Evolutionary conservation across 2,329 filamentous ascomycete genomes (phyloP).

Genomic region (Fusarium torreyae): DNA sequence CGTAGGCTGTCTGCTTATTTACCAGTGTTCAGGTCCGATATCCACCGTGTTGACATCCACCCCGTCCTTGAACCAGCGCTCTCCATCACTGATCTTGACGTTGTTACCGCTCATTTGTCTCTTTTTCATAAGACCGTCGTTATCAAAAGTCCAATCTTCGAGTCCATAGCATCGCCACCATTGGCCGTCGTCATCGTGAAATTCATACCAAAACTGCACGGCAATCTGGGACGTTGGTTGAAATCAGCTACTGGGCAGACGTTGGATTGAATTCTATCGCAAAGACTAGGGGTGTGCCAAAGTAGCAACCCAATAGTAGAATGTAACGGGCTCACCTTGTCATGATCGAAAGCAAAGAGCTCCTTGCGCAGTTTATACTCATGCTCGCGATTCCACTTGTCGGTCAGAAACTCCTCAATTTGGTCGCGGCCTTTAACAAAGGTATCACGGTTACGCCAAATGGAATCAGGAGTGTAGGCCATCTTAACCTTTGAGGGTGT

Average conservation of each 20-base stretch:
- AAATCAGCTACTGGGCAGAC: not conserved
- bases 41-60: conserved; percentile 78
- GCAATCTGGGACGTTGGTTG: conserved; percentile 69
- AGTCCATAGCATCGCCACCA: conserved; percentile 93
- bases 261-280: too few species aligned
- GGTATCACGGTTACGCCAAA: conserved; percentile 83
- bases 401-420: conserved; percentile 77
- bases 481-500: conserved; percentile 76
- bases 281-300: not conserved
- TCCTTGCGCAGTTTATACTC: conserved; percentile 86
- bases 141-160: conserved; percentile 83
- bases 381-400: conserved; percentile 82
- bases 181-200: conserved; percentile 76
- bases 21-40: conserved; percentile 59
- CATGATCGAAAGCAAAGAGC: conserved; percentile 81
- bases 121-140: conserved; percentile 80
- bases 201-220: conserved; percentile 94
- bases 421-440: conserved; percentile 79
- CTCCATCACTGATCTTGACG: conserved; percentile 71
- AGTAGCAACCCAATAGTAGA: too few species aligned
- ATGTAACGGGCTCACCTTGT: conserved; percentile 63
- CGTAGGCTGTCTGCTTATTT: not conserved
- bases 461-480: conserved; percentile 81
- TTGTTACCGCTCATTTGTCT: conserved; percentile 84
- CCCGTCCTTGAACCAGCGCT: conserved; percentile 79